Evolutionary conservation across 2,329 filamentous ascomycete genomes (phyloP).

Genomic region (Pseudocercospora fuligena): DNA sequence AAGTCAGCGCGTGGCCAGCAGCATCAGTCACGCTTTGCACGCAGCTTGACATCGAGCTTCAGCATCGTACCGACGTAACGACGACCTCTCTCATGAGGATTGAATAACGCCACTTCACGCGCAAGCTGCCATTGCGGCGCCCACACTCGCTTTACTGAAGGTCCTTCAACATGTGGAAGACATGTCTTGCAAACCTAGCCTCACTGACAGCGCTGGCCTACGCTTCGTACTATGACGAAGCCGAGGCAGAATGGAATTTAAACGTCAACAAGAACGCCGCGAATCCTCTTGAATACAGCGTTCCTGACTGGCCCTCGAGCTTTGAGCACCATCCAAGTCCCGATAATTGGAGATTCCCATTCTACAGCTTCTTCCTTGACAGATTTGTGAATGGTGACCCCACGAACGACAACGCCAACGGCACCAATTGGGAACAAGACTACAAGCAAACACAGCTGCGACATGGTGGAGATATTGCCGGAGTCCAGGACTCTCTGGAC

Average conservation of each 20-base stretch:
- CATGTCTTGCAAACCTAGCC: slow-evolving; percentile 31
- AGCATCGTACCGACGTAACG: not conserved
- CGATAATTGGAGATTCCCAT: slow-evolving; percentile 67
- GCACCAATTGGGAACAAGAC: slow-evolving; percentile 65
- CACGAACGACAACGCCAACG: slow-evolving; percentile 66
- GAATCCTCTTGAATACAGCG: slow-evolving; percentile 62
- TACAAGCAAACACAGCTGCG: slow-evolving; percentile 65
- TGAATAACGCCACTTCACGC: slow-evolving; percentile 22
- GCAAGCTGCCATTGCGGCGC: slow-evolving; percentile 29
- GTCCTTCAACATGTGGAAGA: slow-evolving; percentile 31
- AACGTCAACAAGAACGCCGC: slow-evolving; percentile 64
- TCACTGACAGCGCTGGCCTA: slow-evolving; percentile 28
- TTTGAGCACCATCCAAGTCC: slow-evolving; percentile 60
- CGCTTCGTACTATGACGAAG: slow-evolving; percentile 53
- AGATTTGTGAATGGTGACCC: slow-evolving; percentile 69
- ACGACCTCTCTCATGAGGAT: slow-evolving; percentile 24
- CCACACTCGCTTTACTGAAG: slow-evolving; percentile 9
- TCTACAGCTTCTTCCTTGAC: slow-evolving; percentile 69
- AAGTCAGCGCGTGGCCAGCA: not conserved
- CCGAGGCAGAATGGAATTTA: slow-evolving; percentile 61
- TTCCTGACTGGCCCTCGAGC: slow-evolving; percentile 46
- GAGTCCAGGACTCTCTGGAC: slow-evolving; percentile 64
- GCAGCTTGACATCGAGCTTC: not conserved
- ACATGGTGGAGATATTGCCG: slow-evolving; percentile 65
- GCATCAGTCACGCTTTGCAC: not conserved